Evolutionary conservation across 75 land plant species (phyloP).

Genomic region (Cryptomeria japonica): DNA sequence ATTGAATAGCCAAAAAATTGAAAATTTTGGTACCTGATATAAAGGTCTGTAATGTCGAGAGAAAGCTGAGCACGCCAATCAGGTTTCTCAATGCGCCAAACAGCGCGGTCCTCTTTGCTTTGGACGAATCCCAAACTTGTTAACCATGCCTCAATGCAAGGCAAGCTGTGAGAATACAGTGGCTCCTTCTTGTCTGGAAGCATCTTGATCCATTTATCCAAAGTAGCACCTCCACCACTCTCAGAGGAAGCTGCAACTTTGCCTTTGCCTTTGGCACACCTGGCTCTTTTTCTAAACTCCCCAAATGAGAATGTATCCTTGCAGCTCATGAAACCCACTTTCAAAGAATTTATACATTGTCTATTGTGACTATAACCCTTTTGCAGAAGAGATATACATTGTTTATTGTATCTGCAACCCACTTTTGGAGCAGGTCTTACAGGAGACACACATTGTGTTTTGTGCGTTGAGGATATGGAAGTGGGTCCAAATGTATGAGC

Average conservation of each 20-base stretch:
- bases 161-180: conserved; percentile 91
- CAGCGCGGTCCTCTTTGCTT: conserved; percentile 76
- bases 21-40: conserved; percentile 56
- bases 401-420: not conserved
- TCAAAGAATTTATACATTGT: not conserved
- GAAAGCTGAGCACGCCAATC: conserved; percentile 98
- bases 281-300: not conserved
- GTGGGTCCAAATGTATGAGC: not conserved
- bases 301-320: not conserved
- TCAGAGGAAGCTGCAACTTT: not conserved
- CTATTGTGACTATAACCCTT: not conserved
- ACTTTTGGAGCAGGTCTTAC: not conserved
- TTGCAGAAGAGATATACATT: not conserved
- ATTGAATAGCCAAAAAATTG: not conserved
- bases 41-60: conserved; percentile 82
- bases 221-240: conserved; percentile 16
- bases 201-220: conserved; percentile 65
- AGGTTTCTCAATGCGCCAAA: conserved; percentile 66
- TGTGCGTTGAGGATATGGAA: not conserved
- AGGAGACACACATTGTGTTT: not conserved
- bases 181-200: conserved; percentile 97
- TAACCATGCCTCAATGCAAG: conserved; percentile 97
- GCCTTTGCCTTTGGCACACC: not conserved
- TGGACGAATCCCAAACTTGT: conserved; percentile 68
- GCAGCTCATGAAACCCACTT: conserved; percentile 3